Conservation (phyloP, 306 rosid species). For the Quillaja saponaria region DNA sequence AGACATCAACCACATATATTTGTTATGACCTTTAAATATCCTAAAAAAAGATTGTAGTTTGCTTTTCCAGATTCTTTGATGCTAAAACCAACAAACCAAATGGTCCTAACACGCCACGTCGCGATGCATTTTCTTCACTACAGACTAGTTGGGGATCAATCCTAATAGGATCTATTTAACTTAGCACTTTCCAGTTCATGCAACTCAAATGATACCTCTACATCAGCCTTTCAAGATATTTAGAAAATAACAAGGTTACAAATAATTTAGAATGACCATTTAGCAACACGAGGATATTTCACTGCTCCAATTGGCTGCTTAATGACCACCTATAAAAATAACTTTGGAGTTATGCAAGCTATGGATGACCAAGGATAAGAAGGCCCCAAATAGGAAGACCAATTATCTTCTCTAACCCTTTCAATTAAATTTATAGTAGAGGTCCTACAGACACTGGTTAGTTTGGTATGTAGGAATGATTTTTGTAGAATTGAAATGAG, state of each 20-base stretch:
- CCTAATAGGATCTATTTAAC: slow-evolving; percentile 33
- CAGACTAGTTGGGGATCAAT: slow-evolving; percentile 55
- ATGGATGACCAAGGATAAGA: not conserved
- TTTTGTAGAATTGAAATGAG: too few species aligned
- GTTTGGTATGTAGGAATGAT: too few species aligned
- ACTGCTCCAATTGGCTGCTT: slow-evolving; percentile 76
- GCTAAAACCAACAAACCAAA: slow-evolving; percentile 63
- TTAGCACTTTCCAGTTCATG: slow-evolving; percentile 38
- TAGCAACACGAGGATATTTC: slow-evolving; percentile 83
- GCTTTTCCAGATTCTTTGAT: slow-evolving; percentile 50
- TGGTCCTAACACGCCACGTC: slow-evolving; percentile 51
- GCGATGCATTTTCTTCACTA: slow-evolving; percentile 37
- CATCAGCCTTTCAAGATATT: slow-evolving; percentile 47
- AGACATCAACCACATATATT: slow-evolving; percentile 63
- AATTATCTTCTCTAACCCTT: slow-evolving; percentile 11
- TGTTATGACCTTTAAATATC: slow-evolving; percentile 41
- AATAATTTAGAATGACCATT: not conserved
- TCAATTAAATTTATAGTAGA: not conserved
- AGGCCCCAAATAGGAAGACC: not conserved
- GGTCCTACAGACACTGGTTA: not conserved
- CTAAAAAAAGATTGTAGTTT: slow-evolving; percentile 55
- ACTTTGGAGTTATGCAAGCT: slow-evolving; percentile 21
- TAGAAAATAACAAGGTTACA: not conserved
- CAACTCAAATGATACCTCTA: slow-evolving; percentile 50
- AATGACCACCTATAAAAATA: slow-evolving; percentile 57